Evolutionary conservation across 305 asterid genomes (phyloP).

Genomic region (Plantago lanceolata): DNA sequence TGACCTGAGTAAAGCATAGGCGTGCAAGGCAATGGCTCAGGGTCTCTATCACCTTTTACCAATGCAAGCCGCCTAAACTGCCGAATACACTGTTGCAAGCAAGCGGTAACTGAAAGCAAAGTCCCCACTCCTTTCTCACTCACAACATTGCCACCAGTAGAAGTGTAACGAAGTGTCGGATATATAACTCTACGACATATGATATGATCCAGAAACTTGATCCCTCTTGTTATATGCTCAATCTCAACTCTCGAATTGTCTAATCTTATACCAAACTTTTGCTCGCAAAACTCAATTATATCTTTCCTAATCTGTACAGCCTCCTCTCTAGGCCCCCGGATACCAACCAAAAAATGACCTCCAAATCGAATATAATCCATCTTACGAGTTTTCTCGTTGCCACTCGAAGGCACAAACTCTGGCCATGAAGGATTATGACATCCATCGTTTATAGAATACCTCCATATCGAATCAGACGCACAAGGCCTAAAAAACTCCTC

Average conservation of each 20-base stretch:
- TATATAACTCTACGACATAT: constrained; percentile 73
- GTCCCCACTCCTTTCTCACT: constrained; percentile 88
- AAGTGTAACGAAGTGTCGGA: constrained; percentile 88
- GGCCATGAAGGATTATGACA: constrained; percentile 99
- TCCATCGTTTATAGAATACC: constrained; percentile 69
- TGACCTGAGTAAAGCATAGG: constrained; percentile 96
- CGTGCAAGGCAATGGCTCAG: constrained; percentile 91
- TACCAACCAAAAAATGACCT: constrained; percentile 82
- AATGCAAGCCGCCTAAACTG: constrained; percentile 68
- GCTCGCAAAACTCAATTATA: constrained; percentile 66
- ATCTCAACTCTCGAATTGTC: constrained; percentile 76
- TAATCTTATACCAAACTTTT: constrained; percentile 47
- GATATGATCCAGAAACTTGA: constrained; percentile 83
- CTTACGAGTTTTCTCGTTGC: constrained; percentile 71
- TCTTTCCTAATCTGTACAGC: constrained; percentile 65
- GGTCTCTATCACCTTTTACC: constrained; percentile 83
- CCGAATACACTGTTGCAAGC: constrained; percentile 74
- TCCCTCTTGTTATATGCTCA: constrained; percentile 78
- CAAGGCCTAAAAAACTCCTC: constrained; percentile 64
- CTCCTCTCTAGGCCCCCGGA: constrained; percentile 86
- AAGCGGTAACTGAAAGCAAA: constrained; percentile 80
- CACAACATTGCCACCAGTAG: constrained; percentile 71
- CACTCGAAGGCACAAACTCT: constrained; percentile 90
- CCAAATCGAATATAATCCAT: constrained; percentile 83
- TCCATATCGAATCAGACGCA: constrained; percentile 78